phyloP scores from a whole-genome alignment of 176 grass and related monocot species.

The bread wheat (Triticum aestivum) region DNA sequence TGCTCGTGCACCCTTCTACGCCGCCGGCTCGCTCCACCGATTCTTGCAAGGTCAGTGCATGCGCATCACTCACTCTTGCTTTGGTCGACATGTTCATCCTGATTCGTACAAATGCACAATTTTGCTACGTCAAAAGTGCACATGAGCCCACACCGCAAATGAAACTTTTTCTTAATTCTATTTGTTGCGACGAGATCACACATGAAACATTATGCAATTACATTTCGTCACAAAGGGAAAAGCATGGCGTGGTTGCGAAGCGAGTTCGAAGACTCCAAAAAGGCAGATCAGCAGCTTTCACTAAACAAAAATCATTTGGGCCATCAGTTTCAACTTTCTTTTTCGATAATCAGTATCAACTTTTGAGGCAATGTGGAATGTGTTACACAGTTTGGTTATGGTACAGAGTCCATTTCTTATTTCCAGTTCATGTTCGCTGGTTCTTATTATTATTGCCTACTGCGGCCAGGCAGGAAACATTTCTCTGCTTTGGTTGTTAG shows the following conservation, averaged over 20 bases:
- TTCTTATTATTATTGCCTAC: neutral
- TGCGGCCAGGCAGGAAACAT: conserved; percentile 17
- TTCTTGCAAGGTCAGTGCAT: conserved; percentile 61
- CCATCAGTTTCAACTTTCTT: neutral
- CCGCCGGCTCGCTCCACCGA: conserved; percentile 68
- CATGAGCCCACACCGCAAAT: neutral
- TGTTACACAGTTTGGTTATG: neutral
- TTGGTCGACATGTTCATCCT: neutral
- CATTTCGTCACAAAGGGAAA: neutral
- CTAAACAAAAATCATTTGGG: neutral
- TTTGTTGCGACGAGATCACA: neutral
- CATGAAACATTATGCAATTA: neutral
- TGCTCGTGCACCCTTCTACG: conserved; percentile 84
- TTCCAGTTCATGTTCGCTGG: neutral
- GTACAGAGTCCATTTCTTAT: neutral
- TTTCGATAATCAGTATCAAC: neutral
- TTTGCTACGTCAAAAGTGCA: neutral
- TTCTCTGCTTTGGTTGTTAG: conserved; percentile 20
- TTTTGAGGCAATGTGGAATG: neutral
- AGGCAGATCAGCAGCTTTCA: neutral
- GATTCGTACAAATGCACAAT: neutral
- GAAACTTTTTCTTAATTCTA: neutral
- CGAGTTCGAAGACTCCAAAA: neutral
- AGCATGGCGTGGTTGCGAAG: neutral
- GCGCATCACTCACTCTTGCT: neutral